Base-by-base conservation (phyloP, 2,329 filamentous ascomycete genomes). In the Aspergillus uvarum region DNA sequence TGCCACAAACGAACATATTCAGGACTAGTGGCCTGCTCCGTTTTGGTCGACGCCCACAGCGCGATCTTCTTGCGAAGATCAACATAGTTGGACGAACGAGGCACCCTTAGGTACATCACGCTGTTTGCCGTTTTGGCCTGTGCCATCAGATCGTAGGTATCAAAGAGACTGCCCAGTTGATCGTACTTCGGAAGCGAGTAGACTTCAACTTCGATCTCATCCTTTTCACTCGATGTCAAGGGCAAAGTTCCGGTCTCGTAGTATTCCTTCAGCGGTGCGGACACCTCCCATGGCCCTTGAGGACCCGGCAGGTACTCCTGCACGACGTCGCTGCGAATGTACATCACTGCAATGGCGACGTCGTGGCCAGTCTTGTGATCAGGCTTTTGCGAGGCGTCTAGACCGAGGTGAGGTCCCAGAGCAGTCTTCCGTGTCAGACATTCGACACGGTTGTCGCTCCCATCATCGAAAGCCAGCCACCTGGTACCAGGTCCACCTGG, bases 401-500 rank as follows among this genome's bases (percentile, higher is more conserved):
- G 65, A 12, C 83, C 84, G 63, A 85, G 79, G 56, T 85, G 82
- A 5, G 72, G 73, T 16, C 80, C 77, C 24, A 85, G 68, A 16
- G 84, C 85, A 60, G 83, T 81, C 63, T 82, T 83, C 42, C 78
- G 78, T 0, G 85, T 87, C 59, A 87, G 71, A 49, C 83, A 83
- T 54, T 80, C 80, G 32, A 88, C 84, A 54, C 80, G 79, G 59
- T 84, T 83, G 32, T 82, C 81, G 31, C 81, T 80, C 57, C 79
- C 80, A 63, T 85, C 82, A 32, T 84, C 80, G 63, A 87, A 87
- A 35, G 79, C 81, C 57, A 87, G 82, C 86, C 86, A 88, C 50
- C 79, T 81, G 8, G 80, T 78, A 10, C 79, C 80, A 5, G 81
- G 81, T 2, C 85, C 85, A 49, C 79, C 78, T 1, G 86, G 86